Evolutionary conservation across 805 yeast species (phyloP), one percentile per base, ranked within the genome.

Genomic region (Blastobotrys peoriensis): DNA sequence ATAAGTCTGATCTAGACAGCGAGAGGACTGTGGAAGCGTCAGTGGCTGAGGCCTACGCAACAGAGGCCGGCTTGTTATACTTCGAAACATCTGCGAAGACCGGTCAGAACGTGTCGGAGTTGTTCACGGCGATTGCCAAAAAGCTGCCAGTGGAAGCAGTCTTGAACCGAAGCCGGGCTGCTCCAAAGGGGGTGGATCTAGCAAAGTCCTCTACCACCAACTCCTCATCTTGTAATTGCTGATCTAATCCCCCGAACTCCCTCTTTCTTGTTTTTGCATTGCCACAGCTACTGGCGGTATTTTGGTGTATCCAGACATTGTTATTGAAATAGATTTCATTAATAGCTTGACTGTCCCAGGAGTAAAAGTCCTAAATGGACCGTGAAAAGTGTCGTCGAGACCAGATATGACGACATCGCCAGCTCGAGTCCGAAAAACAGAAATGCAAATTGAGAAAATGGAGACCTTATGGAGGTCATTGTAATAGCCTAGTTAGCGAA

Each of bases 51-150:
- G 70, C 74, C 25, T 82, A 81, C 56, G 81, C 81, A 10, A 68
- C 66, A 43, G 82, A 76, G 49, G 67, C 72, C 18, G 73, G 73
- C 3, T 64, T 78, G 30, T 49, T 75, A 21, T 76, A 72, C 52
- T 67, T 65, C 35, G 81, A 68, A 47, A 79, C 87, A 1, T 80
- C 89, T 49, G 89, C 95, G 2, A 84, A 82, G 60, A 68, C 76
- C 2, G 89, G 89, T 6, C 69, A 69, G 35, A 85, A 85, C 22
- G 75, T 87, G 1, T 54, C 53, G 0, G 67, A 71, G 27, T 49
- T 76, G 22, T 77, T 76, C 55, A 62, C 63, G 9, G 68, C 64
- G 5, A 66, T 69, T 44, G 74, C 84, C 0, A 60, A 66, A 50
- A 70, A 70, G 49, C 63, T 79, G 55, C 77, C 78, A 0, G 57